Conservation (phyloP, 257 asterid species). For the Solanum pinnatisectum region DNA sequence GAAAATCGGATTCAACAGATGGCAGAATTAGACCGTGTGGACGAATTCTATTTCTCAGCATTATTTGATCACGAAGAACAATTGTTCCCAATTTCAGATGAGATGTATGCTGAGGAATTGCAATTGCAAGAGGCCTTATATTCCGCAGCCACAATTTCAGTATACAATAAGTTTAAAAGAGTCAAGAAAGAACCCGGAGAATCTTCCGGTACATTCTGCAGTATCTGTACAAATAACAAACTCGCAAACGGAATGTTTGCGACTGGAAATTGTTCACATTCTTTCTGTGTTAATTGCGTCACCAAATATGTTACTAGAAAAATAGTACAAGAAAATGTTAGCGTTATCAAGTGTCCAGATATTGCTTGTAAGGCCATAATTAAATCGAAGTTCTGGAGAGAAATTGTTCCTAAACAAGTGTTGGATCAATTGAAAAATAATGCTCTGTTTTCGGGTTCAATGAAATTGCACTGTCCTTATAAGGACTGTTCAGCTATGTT, state of each 20-base stretch:
- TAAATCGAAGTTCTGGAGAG: neutral
- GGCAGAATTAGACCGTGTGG: neutral
- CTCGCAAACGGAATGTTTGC: conserved; percentile 4
- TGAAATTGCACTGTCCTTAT: conserved; percentile 3
- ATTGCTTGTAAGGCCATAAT: neutral
- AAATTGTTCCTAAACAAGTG: neutral
- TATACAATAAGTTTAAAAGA: neutral
- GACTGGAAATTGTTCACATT: conserved; percentile 2
- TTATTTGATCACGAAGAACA: neutral
- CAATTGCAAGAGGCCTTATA: conserved; percentile 21
- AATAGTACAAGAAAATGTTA: neutral
- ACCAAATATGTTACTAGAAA: conserved; percentile 4
- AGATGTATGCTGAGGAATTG: conserved; percentile 11
- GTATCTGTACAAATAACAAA: conserved; percentile 9
- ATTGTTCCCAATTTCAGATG: conserved; percentile 9
- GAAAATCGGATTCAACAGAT: neutral
- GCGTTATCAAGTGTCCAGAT: neutral
- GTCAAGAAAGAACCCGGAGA: neutral
- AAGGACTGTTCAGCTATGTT: conserved; percentile 1
- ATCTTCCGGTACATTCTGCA: conserved; percentile 4
- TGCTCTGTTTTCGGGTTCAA: neutral
- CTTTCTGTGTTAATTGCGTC: conserved; percentile 9
- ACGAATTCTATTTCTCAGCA: conserved; percentile 3
- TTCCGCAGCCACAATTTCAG: neutral
- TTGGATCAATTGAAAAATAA: conserved; percentile 4